phyloP scores from a whole-genome alignment of 2,329 filamentous ascomycete species.

The Aspergillus fijiensis region DNA sequence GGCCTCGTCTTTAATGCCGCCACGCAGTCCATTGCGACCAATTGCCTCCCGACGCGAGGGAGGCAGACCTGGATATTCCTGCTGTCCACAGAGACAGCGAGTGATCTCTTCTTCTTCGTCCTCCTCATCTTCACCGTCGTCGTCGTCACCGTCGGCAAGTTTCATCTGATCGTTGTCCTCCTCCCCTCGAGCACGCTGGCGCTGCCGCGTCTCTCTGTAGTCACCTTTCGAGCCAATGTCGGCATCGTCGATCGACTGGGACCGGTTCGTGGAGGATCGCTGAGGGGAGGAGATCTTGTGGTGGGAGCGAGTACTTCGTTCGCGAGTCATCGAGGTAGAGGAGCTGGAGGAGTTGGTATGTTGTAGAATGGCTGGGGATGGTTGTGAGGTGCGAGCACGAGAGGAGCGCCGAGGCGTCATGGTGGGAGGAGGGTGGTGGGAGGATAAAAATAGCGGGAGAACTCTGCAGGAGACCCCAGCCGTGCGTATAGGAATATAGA shows the following conservation, averaged over 20 bases:
- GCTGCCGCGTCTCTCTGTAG: conserved; percentile 69
- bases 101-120: conserved; percentile 89
- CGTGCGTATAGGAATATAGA: conserved; percentile 8
- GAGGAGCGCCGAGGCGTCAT: conserved; percentile 84
- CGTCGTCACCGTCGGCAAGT: conserved; percentile 47
- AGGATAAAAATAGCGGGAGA: conserved; percentile 4
- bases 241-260: conserved; percentile 56
- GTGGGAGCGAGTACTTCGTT: conserved; percentile 70
- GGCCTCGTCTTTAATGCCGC: conserved; percentile 56
- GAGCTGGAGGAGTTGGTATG: conserved; percentile 77
- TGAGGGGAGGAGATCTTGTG: conserved; percentile 70
- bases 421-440: conserved; percentile 14
- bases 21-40: conserved; percentile 56
- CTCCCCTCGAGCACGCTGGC: conserved; percentile 71
- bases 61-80: conserved; percentile 86
- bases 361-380: conserved; percentile 65
- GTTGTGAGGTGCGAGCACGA: conserved; percentile 78
- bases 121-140: conserved; percentile 65
- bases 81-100: conserved; percentile 88
- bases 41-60: conserved; percentile 56
- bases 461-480: neutral
- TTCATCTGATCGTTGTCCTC: conserved; percentile 57
- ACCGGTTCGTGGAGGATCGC: conserved; percentile 66
- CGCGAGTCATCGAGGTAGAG: conserved; percentile 69
- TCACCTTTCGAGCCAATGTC: conserved; percentile 56